Base-by-base conservation (phyloP, 1,284 basidiomycete genomes). In the Termitomyces sp. region DNA sequence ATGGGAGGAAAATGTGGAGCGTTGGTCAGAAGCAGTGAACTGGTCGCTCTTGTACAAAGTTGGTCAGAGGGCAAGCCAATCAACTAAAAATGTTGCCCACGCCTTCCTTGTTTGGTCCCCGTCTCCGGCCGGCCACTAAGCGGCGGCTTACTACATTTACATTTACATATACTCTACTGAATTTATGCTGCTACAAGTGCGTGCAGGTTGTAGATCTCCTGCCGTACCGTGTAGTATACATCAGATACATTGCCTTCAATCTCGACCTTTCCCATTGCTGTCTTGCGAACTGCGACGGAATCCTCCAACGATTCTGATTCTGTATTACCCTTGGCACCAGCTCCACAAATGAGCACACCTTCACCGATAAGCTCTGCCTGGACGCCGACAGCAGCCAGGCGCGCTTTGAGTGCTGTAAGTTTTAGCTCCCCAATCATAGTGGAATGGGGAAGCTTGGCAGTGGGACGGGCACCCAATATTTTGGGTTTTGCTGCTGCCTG, bases 401-500 rank as follows among this genome's bases (percentile, higher is more conserved):
- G 82, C 13, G 84, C 68, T 70, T 96, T 96, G 39, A 98, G 79
- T 1, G 83, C 80, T 0, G 91, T 92, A 26, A 98, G 77, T 64
- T 94, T 93, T 41, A 97, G 79, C 65, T 97, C 95, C 42, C 95
- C 95, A 55, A 98, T 96, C 84, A 96, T 95, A 7, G 93, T 89
- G 0, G 94, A 93, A 54, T 86, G 81, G 1, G 91, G 90, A 3
- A 94, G 74, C 1, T 81, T 72, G 31, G 75, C 73, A 30, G 73
- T 70, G 7, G 80, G 77, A 26, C 84, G 79, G 16, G 79, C 78
- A n/a, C 85, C 86, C 19, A 88, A 75, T 26, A 76, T 72, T 26
- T 72, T 77, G 24, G 70, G 68, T 50, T 64, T 65, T 26, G 67
- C 60, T 26, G 55, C 57, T 18, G 68, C 62, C n/a, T 43, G 33